Evolutionary conservation across 805 yeast species (phyloP), one percentile per base, ranked within the genome.

Genomic region (Candida sakaeoensis): DNA sequence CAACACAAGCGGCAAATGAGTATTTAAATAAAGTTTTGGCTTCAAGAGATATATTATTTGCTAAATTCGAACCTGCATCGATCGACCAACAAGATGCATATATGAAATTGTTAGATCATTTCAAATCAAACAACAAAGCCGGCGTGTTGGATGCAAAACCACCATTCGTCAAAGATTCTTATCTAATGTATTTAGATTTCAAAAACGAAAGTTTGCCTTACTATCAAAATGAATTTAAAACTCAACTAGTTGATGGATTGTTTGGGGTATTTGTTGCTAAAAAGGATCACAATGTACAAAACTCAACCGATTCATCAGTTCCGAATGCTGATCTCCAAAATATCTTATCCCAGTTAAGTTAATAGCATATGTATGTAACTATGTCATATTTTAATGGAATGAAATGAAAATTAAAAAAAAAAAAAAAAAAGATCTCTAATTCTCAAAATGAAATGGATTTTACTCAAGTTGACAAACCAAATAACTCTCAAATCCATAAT

Each of bases 121-220:
- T 79, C 49, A 51, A 59, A 28, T 51, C 59, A 5, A 60, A 74
- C 21, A 50, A 56, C 21, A 77, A 77, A 52, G 77, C 74, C 37
- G 90, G 88, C 1, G 88, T 82, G 13, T 62, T 83, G 33, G 71
- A 75, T 9, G 66, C 63, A 14, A 65, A 65, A 38, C 75, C 77
- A 1, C 45, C 55, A 7, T 65, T 68, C 48, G 80, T 80, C 28
- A 82, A 80, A 50, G 90, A 83, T 57, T 72, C 82, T 7, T 83
- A 82, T 54, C 46, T 83, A 39, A 57, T 80, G 21, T 71, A 81
- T 1, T 40, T 73, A 23, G 61, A 58, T 39, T 56, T 56, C 37
- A 36, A 48, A 14, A 53, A 50, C 28, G 46, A 44, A 14, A 30
- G 45, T 22, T 32, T 56, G 18, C 64, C 65, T 3, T 36, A 34